These are phyloP conservation scores for Alternaria conjuncta DNA, from an alignment of 2,329 filamentous ascomycete species.

Conservation along the genomic window DNA sequence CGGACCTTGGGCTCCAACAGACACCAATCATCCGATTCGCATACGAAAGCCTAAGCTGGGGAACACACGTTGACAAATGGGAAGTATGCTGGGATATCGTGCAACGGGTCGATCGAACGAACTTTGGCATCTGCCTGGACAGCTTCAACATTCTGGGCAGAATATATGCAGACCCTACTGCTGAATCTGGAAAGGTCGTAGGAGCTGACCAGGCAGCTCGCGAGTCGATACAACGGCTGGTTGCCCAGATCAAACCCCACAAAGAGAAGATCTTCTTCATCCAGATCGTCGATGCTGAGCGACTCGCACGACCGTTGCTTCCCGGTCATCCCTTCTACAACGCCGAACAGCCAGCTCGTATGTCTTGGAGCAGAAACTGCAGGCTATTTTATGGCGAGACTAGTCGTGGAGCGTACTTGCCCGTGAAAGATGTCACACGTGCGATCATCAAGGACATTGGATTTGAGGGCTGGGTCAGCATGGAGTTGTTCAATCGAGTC, in stretches of 20 bases:
- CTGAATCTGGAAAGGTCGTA: conserved; percentile 57
- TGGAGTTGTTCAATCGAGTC: conserved; percentile 71
- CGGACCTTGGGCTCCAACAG: conserved; percentile 69
- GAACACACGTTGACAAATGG: conserved; percentile 74
- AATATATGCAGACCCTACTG: conserved; percentile 72
- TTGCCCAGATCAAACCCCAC: conserved; percentile 59
- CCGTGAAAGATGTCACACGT: conserved; percentile 65
- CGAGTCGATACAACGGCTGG: conserved; percentile 62
- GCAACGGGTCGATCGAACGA: conserved; percentile 66
- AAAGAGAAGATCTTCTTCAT: conserved; percentile 74
- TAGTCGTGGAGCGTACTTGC: conserved; percentile 70
- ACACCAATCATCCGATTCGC: conserved; percentile 68
- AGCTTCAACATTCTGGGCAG: conserved; percentile 78
- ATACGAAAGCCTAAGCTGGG: conserved; percentile 77
- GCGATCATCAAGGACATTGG: conserved; percentile 69
- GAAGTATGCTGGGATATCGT: conserved; percentile 75
- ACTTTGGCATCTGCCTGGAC: conserved; percentile 79
- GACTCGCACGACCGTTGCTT: conserved; percentile 63
- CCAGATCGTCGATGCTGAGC: conserved; percentile 77
- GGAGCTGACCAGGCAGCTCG: conserved; percentile 63
- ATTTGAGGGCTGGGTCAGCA: conserved; percentile 72
- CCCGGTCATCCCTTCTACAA: conserved; percentile 65
- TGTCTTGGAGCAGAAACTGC: conserved; percentile 82
- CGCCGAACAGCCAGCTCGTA: conserved; percentile 64
- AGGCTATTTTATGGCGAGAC: conserved; percentile 71